Conservation (phyloP, 306 rosid genomes). For the Sicyos edulis region DNA sequence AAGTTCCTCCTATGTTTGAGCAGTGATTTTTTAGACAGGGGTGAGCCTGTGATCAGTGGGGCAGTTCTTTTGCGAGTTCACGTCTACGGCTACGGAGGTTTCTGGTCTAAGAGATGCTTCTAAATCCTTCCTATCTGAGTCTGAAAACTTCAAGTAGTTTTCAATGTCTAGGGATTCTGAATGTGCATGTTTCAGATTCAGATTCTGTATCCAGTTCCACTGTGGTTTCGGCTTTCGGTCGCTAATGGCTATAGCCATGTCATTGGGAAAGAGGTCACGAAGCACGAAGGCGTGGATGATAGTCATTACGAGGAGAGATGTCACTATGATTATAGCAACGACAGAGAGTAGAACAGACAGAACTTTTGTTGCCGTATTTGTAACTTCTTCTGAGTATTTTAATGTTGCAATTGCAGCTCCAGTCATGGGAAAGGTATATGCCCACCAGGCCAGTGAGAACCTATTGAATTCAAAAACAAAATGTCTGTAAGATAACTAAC, state of each 20-base stretch:
- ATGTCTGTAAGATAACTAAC: background rate
- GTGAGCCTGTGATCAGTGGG: background rate
- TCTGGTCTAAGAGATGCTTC: slow-evolving; percentile 36
- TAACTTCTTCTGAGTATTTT: slow-evolving; percentile 63
- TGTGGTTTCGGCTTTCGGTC: slow-evolving; percentile 47
- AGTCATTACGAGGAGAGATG: slow-evolving; percentile 47
- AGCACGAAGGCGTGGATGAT: slow-evolving; percentile 67
- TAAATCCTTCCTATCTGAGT: slow-evolving; percentile 29
- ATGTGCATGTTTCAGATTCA: slow-evolving; percentile 37
- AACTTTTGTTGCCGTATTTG: slow-evolving; percentile 41
- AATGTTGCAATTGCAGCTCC: slow-evolving; percentile 94
- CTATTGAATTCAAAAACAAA: slow-evolving; percentile 35
- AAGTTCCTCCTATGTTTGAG: slow-evolving; percentile 53
- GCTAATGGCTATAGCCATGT: slow-evolving; percentile 89
- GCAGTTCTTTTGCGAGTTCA: background rate
- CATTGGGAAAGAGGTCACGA: slow-evolving; percentile 78
- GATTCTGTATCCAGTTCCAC: slow-evolving; percentile 54
- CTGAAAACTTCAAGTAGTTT: slow-evolving; percentile 51
- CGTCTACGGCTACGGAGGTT: slow-evolving; percentile 10
- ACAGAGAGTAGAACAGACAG: slow-evolving; percentile 42
- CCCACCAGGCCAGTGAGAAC: slow-evolving; percentile 97
- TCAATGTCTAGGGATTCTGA: slow-evolving; percentile 49
- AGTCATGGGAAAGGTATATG: slow-evolving; percentile 96
- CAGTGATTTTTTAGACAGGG: background rate
- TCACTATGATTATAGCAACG: slow-evolving; percentile 47